phyloP scores from a whole-genome alignment of 1,139 yeast genomes.

The Saccharomyces hybrid region DNA sequence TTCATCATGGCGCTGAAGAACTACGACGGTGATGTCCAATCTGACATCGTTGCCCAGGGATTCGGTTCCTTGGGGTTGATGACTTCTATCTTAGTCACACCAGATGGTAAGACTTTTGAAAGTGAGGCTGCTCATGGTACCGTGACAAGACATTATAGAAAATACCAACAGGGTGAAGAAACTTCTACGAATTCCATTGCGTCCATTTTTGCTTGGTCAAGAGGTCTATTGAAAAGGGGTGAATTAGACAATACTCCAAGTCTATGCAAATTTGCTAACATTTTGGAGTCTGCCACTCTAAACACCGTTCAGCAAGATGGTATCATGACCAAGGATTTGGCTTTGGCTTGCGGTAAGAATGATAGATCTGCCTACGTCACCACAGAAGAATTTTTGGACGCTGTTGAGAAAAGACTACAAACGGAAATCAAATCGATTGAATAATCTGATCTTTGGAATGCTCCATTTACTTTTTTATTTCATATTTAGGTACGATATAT shows the following conservation, averaged over 20 bases:
- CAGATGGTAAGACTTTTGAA: conserved; percentile 78
- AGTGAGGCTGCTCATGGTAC: conserved; percentile 87
- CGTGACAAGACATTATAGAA: conserved; percentile 80
- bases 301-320: conserved; percentile 68
- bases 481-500: neutral
- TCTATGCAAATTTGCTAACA: conserved; percentile 59
- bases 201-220: conserved; percentile 79
- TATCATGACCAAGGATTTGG: conserved; percentile 77
- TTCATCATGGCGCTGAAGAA: conserved; percentile 77
- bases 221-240: conserved; percentile 78
- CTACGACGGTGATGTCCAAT: conserved; percentile 82
- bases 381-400: conserved; percentile 67
- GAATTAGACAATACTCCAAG: conserved; percentile 64
- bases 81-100: conserved; percentile 81
- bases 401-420: conserved; percentile 46
- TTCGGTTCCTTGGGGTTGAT: conserved; percentile 77
- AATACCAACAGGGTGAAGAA: conserved; percentile 75
- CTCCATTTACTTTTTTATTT: neutral
- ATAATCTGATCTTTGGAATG: conserved; percentile 3
- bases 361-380: conserved; percentile 62
- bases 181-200: conserved; percentile 83
- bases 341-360: conserved; percentile 62
- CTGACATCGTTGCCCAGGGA: conserved; percentile 82
- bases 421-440: conserved; percentile 20
- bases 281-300: conserved; percentile 59